Evolutionary conservation across 73 alveolate genomes (phyloP).

Genomic region (Paramecium sonneborni): DNA sequence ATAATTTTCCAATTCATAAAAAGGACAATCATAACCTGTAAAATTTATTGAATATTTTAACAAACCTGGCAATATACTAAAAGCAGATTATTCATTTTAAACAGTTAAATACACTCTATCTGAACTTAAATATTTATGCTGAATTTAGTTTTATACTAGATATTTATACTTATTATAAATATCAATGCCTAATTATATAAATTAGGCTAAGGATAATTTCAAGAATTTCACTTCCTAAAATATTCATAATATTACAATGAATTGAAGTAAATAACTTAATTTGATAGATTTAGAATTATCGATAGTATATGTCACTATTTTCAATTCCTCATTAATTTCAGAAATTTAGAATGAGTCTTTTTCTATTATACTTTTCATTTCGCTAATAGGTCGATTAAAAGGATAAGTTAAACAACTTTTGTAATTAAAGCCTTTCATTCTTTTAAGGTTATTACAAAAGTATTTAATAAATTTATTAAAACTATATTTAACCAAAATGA

Average conservation of each 20-base stretch:
- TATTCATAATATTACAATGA: neutral
- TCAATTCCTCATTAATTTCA: neutral
- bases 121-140: neutral
- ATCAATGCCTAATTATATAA: neutral
- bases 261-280: neutral
- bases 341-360: neutral
- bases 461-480: too few species aligned
- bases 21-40: neutral
- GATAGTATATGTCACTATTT: neutral
- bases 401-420: neutral
- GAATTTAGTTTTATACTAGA: neutral
- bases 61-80: neutral
- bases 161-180: neutral
- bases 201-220: neutral
- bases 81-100: neutral
- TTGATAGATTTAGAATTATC: neutral
- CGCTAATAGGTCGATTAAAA: neutral
- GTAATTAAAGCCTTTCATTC: neutral
- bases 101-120: neutral
- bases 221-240: neutral
- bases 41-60: neutral
- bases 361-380: neutral
- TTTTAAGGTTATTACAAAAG: too few species aligned
- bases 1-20: neutral
- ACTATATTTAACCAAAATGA: too few species aligned